phyloP scores from a whole-genome alignment of 2,329 filamentous ascomycete species.

The Monilinia aucupariae region DNA sequence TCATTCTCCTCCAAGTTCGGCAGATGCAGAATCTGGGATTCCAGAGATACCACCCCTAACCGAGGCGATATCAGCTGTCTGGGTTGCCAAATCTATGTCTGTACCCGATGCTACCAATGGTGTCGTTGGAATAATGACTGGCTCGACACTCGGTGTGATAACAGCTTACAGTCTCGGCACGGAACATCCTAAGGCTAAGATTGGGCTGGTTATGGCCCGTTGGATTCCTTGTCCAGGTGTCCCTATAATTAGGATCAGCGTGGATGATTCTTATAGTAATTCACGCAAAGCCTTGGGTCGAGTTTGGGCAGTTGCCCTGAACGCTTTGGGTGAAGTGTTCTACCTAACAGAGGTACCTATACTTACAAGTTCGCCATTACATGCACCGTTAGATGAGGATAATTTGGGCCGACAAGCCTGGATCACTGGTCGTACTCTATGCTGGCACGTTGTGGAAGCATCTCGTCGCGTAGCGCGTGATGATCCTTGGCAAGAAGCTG shows the following conservation, averaged over 20 bases:
- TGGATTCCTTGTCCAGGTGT: constrained; percentile 92
- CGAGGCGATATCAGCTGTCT: constrained; percentile 72
- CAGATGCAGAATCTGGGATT: constrained; percentile 64
- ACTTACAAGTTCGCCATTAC: constrained; percentile 41
- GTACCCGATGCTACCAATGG: constrained; percentile 69
- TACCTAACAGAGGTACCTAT: constrained; percentile 70
- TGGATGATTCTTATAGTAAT: constrained; percentile 76
- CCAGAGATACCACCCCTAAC: constrained; percentile 65
- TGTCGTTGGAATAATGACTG: constrained; percentile 74
- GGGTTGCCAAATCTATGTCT: constrained; percentile 78
- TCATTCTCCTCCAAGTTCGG: constrained; percentile 53
- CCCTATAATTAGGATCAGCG: constrained; percentile 75
- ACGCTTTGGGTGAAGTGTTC: constrained; percentile 87
- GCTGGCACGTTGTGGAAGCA: constrained; percentile 75
- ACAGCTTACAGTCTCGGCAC: constrained; percentile 71
- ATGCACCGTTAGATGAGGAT: constrained; percentile 42
- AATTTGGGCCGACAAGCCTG: constrained; percentile 65
- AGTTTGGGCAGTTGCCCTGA: constrained; percentile 88
- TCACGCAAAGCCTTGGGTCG: constrained; percentile 65
- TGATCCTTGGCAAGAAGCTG: constrained; percentile 66
- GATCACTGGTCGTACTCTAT: constrained; percentile 70
- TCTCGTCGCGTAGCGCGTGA: constrained; percentile 67
- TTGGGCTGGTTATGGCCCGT: constrained; percentile 76
- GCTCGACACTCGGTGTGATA: constrained; percentile 77
- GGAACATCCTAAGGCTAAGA: constrained; percentile 48